These are phyloP conservation scores for Saccharomycopsis crataegensis DNA, from an alignment of 1,139 yeast species.

Conservation along the genomic window DNA sequence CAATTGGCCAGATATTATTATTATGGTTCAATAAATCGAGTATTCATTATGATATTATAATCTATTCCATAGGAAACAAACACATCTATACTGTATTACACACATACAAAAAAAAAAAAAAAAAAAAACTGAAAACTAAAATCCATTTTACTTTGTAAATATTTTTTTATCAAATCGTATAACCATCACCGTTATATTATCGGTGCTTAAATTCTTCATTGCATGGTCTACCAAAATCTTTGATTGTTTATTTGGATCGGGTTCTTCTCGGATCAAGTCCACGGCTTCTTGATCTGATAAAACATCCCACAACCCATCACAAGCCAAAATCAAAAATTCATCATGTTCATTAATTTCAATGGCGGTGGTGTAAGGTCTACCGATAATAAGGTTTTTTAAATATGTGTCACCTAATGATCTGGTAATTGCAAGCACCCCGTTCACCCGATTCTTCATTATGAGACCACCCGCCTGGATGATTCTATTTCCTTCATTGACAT, in stretches of 20 bases:
- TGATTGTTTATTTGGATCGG: constrained; percentile 63
- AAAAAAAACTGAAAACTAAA: neutral
- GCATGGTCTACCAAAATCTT: constrained; percentile 67
- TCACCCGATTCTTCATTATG: constrained; percentile 84
- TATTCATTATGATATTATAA: too few species aligned
- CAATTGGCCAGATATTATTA: too few species aligned
- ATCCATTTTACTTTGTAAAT: constrained; percentile 23
- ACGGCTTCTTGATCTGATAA: constrained; percentile 77
- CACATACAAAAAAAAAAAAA: neutral
- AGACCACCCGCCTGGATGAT: constrained; percentile 78
- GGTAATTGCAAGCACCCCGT: constrained; percentile 93
- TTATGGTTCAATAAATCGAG: too few species aligned
- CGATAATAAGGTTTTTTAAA: constrained; percentile 84
- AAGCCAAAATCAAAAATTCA: constrained; percentile 77
- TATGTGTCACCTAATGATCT: constrained; percentile 92
- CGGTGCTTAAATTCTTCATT: constrained; percentile 73
- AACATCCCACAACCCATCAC: constrained; percentile 97
- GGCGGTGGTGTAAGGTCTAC: constrained; percentile 87
- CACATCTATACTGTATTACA: too few species aligned
- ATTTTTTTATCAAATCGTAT: constrained; percentile 48
- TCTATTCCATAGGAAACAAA: too few species aligned
- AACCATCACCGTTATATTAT: constrained; percentile 91
- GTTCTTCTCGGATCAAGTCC: constrained; percentile 48
- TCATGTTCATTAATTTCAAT: constrained; percentile 62
- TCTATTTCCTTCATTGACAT: constrained; percentile 65